These are phyloP conservation scores for Dissophora ornata DNA, from an alignment of 192 early-diverging fungal species.

Conservation along the genomic window DNA sequence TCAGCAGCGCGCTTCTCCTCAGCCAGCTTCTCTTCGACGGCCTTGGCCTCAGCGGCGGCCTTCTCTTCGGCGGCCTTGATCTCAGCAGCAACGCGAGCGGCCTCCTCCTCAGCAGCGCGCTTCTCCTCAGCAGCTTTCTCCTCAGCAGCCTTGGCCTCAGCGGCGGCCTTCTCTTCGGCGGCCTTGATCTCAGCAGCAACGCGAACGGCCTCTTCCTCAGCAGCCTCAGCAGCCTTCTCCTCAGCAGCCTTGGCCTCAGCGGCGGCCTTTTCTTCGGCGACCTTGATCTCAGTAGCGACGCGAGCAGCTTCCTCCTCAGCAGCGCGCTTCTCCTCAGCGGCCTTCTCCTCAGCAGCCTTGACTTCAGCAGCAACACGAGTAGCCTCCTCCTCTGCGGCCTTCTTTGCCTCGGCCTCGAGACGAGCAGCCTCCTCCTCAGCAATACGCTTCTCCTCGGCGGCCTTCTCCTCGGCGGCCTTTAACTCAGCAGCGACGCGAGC, in stretches of 20 bases:
- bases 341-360: too few relatives aligned
- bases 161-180: too few relatives aligned
- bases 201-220: slow-evolving; percentile 22
- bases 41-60: too few relatives aligned
- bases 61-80: slow-evolving; percentile 13
- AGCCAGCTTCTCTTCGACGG: slow-evolving; percentile 3
- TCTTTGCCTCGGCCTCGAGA: slow-evolving; percentile 14
- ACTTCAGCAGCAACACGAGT: slow-evolving; percentile 27
- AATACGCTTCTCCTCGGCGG: slow-evolving; percentile 6
- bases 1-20: slow-evolving; percentile 8
- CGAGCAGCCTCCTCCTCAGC: slow-evolving; percentile 28
- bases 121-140: too few relatives aligned
- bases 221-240: slow-evolving; percentile 17
- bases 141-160: too few relatives aligned
- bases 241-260: too few relatives aligned
- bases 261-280: too few relatives aligned
- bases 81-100: too few relatives aligned
- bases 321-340: too few relatives aligned
- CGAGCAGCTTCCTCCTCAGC: slow-evolving; percentile 13
- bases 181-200: slow-evolving; percentile 10
- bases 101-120: too few relatives aligned
- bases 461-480: too few relatives aligned
- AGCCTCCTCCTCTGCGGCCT: slow-evolving; percentile 3
- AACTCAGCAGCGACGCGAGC: slow-evolving; percentile 18
- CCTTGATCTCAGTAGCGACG: not conserved